phyloP scores from a whole-genome alignment of 2,329 filamentous ascomycete species.

The Simplicillium sp. region DNA sequence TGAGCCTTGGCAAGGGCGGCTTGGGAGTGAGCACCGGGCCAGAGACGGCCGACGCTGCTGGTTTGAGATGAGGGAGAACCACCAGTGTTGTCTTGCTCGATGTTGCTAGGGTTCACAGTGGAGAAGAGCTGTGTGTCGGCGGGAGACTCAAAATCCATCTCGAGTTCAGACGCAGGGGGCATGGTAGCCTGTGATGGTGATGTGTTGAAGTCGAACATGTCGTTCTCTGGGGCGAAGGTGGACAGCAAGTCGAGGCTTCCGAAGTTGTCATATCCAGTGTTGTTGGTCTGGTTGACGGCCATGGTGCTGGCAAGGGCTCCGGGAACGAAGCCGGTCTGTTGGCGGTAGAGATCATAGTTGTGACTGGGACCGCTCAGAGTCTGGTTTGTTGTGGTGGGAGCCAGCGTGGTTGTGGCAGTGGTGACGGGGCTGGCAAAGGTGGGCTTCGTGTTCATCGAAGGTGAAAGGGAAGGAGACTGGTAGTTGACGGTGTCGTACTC shows the following conservation, averaged over 20 bases:
- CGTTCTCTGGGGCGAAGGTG: constrained; percentile 50
- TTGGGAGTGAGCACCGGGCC: constrained; percentile 89
- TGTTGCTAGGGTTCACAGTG: constrained; percentile 62
- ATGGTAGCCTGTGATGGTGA: constrained; percentile 50
- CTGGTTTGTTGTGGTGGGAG: constrained; percentile 44
- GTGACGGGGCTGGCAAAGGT: constrained; percentile 42
- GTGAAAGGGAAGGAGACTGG: constrained; percentile 52
- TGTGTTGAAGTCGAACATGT: constrained; percentile 65
- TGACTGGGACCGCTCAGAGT: constrained; percentile 76
- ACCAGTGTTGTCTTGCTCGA: constrained; percentile 49
- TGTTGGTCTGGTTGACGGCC: constrained; percentile 59
- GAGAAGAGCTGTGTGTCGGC: constrained; percentile 53
- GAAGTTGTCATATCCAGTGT: constrained; percentile 42
- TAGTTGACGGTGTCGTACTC: constrained; percentile 54
- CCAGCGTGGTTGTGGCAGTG: constrained; percentile 41
- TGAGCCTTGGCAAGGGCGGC: constrained; percentile 69
- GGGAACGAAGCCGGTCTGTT: constrained; percentile 86
- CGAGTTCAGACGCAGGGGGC: constrained; percentile 53
- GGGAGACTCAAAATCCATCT: constrained; percentile 45
- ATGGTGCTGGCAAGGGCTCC: constrained; percentile 74
- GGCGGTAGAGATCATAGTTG: constrained; percentile 90
- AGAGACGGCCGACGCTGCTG: constrained; percentile 62
- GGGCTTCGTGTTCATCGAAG: constrained; percentile 41
- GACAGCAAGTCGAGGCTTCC: constrained; percentile 41
- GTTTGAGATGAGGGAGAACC: constrained; percentile 38